Percentiles rank a stretch among this genome's conserved stretches.
phyloP scores from a whole-genome alignment of 352 stramenopile species.

The Phytopythium boreale region DNA sequence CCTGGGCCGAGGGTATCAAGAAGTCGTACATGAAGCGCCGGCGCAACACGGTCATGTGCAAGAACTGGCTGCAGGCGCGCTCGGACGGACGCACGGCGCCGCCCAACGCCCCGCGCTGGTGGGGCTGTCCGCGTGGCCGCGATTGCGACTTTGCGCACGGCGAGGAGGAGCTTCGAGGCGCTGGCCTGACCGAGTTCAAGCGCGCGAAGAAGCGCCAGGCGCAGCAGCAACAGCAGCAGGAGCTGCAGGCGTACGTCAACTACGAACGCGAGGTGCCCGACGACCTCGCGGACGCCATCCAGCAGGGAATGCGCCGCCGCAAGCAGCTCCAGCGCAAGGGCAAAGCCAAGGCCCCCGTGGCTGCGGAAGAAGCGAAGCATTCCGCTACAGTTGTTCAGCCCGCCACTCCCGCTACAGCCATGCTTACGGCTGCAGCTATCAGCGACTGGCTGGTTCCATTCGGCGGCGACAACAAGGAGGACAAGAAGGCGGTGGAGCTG shows the following conservation, averaged over 20 bases:
- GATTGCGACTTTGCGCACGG: conserved; percentile 86
- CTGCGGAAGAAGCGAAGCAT: conserved; percentile 8
- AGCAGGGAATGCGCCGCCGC: conserved; percentile 52
- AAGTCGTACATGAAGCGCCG: conserved; percentile 86
- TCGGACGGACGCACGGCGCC: conserved; percentile 35
- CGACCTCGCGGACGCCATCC: conserved; percentile 69
- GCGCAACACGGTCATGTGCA: conserved; percentile 76
- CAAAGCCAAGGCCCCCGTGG: background rate
- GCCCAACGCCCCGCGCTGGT: conserved; percentile 60
- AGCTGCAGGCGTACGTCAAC: conserved; percentile 67
- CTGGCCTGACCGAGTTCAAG: conserved; percentile 68
- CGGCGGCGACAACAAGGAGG: conserved; percentile 17
- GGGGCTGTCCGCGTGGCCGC: conserved; percentile 74
- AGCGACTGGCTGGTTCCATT: conserved; percentile 43
- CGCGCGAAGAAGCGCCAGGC: conserved; percentile 55
- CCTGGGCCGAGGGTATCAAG: conserved; percentile 79
- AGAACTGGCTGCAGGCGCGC: conserved; percentile 66
- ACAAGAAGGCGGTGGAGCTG: conserved; percentile 19
- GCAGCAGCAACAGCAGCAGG: conserved; percentile 57
- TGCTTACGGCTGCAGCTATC: conserved; percentile 19
- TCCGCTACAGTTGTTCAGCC: conserved; percentile 10
- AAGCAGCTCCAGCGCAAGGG: conserved; percentile 16
- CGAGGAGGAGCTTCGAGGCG: conserved; percentile 68
- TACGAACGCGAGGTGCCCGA: conserved; percentile 63
- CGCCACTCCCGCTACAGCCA: background rate